phyloP scores from a whole-genome alignment of 2,329 filamentous ascomycete genomes.

The Trichophyton verrucosum region DNA sequence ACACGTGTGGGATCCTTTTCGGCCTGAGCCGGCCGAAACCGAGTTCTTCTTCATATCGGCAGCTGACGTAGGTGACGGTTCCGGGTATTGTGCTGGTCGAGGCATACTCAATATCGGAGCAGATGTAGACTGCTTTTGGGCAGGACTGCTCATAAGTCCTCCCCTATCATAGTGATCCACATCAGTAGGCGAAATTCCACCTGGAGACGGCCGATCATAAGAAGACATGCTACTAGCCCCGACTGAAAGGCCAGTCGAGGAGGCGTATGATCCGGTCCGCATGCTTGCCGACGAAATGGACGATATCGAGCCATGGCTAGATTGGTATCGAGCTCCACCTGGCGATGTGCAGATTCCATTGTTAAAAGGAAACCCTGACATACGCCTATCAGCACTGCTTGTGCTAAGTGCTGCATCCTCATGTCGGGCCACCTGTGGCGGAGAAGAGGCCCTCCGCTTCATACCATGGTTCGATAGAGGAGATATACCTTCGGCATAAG shows the following conservation, averaged over 20 bases:
- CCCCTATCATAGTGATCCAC: constrained; percentile 43
- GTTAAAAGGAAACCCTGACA: constrained; percentile 41
- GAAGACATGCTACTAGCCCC: constrained; percentile 51
- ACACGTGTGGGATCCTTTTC: constrained; percentile 24
- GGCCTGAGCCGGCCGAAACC: constrained; percentile 35
- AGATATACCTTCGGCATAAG: constrained; percentile 22
- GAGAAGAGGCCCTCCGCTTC: constrained; percentile 53
- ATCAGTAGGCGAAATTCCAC: constrained; percentile 48
- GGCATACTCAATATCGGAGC: constrained; percentile 28
- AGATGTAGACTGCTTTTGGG: constrained; percentile 25
- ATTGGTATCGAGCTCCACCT: constrained; percentile 39
- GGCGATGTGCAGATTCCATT: constrained; percentile 37
- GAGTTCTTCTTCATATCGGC: constrained; percentile 31
- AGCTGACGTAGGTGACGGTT: constrained; percentile 7
- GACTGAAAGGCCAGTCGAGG: constrained; percentile 47
- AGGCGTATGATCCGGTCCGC: constrained; percentile 51
- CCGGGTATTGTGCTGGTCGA: constrained; percentile 25
- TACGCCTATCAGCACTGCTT: constrained; percentile 28
- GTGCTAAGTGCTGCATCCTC: constrained; percentile 42
- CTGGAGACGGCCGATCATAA: constrained; percentile 49
- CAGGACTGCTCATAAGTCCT: constrained; percentile 36
- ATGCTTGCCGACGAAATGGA: constrained; percentile 52
- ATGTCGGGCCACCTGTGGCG: constrained; percentile 35
- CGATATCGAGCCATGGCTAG: constrained; percentile 50
- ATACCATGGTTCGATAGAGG: constrained; percentile 39